These are phyloP conservation scores for Chlorella ohadii DNA, from an alignment of 139 green algal genomes.

Conservation along the genomic window DNA sequence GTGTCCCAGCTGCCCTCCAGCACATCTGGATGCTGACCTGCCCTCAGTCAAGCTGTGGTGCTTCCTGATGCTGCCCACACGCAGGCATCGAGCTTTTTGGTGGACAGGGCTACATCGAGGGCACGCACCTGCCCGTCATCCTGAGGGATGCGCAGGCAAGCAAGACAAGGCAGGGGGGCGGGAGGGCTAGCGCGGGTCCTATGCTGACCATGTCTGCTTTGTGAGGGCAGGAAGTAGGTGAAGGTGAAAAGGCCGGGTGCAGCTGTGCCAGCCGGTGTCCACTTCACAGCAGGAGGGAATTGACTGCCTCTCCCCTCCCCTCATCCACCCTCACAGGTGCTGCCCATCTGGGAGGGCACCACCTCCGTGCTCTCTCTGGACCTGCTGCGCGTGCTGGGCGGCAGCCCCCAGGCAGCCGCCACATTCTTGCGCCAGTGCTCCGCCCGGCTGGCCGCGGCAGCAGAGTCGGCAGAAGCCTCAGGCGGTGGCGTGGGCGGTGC, in stretches of 20 bases:
- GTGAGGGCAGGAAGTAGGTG: background rate
- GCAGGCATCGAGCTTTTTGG: conserved; percentile 30
- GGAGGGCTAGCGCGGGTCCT: no score
- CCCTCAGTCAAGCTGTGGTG: no score
- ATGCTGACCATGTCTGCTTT: no score
- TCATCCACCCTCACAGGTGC: conserved; percentile 30
- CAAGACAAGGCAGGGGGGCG: background rate
- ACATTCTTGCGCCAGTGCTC: background rate
- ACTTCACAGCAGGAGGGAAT: no score
- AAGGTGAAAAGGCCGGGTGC: no score
- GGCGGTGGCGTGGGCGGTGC: no score
- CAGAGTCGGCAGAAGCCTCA: background rate
- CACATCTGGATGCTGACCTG: no score
- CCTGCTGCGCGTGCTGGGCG: conserved; percentile 31
- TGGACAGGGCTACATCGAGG: conserved; percentile 22
- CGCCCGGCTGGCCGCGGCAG: background rate
- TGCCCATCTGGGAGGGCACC: conserved; percentile 44
- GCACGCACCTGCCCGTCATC: conserved; percentile 22
- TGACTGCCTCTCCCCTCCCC: no score
- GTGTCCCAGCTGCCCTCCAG: no score
- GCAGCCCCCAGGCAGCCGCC: background rate
- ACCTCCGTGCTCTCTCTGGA: conserved; percentile 31
- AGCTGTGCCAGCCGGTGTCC: no score
- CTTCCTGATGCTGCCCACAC: background rate
- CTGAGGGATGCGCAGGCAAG: conserved; percentile 29